Evolutionary conservation across 2,329 filamentous ascomycete species (phyloP).

Genomic region (Tolypocladium sp.): DNA sequence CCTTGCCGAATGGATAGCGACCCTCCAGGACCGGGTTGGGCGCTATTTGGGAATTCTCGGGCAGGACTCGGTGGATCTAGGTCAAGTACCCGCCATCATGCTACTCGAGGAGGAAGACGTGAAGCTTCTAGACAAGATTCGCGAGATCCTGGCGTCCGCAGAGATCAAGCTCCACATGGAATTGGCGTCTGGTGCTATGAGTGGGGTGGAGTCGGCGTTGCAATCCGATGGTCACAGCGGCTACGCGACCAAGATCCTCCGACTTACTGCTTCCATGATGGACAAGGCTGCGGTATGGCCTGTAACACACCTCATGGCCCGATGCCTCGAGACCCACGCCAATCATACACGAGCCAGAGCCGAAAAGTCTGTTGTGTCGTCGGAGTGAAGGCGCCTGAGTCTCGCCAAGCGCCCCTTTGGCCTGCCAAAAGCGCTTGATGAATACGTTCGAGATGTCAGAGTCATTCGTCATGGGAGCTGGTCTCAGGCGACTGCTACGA

Average conservation of each 20-base stretch:
- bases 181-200: constrained; percentile 36
- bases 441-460: neutral
- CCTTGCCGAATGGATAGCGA: constrained; percentile 87
- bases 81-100: constrained; percentile 78
- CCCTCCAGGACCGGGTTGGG: constrained; percentile 89
- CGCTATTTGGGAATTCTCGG: constrained; percentile 81
- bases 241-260: constrained; percentile 75
- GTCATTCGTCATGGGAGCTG: neutral
- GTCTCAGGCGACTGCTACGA: neutral
- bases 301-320: constrained; percentile 46
- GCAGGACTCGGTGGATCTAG: constrained; percentile 68
- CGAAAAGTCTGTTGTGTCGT: constrained; percentile 38
- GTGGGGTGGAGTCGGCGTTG: constrained; percentile 42
- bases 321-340: constrained; percentile 46
- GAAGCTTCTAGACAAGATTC: constrained; percentile 74
- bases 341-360: constrained; percentile 41
- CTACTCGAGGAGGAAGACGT: constrained; percentile 86
- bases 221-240: constrained; percentile 55
- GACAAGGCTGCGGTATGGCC: constrained; percentile 90
- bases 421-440: neutral
- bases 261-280: constrained; percentile 78
- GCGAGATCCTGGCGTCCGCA: constrained; percentile 65
- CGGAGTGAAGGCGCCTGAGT: constrained; percentile 18
- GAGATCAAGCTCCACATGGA: constrained; percentile 69
- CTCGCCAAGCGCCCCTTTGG: neutral